Conservation (phyloP, 176 grass and related monocot species). For the Avena sativa region DNA sequence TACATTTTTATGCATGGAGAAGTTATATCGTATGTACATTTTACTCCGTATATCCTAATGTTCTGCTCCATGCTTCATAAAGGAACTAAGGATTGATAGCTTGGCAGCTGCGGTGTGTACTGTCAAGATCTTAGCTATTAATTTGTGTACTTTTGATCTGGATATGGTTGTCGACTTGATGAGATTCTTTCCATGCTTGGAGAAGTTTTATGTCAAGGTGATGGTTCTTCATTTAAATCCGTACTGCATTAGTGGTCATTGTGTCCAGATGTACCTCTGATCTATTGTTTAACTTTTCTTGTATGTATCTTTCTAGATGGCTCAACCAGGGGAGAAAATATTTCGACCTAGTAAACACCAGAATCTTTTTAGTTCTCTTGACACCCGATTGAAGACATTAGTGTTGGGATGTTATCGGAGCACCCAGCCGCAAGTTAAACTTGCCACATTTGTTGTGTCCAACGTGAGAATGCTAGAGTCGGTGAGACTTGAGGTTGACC, state of each 20-base stretch:
- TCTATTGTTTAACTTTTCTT: background rate
- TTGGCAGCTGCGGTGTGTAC: background rate
- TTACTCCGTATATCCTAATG: background rate
- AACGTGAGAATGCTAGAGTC: constrained; percentile 22
- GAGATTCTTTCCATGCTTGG: constrained; percentile 14
- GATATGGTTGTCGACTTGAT: background rate
- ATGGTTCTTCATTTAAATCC: background rate
- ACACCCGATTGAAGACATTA: constrained; percentile 1
- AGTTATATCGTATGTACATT: background rate
- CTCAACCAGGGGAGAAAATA: too few relatives aligned
- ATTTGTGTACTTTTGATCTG: background rate
- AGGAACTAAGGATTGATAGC: background rate
- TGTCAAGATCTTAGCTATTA: too few relatives aligned
- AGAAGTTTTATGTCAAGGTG: constrained; percentile 7
- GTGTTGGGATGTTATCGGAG: background rate
- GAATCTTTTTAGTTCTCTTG: background rate
- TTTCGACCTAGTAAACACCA: too few relatives aligned
- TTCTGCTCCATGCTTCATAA: background rate
- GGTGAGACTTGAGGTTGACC: background rate
- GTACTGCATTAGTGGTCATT: background rate
- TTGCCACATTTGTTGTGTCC: background rate
- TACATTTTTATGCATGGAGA: background rate
- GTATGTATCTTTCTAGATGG: background rate
- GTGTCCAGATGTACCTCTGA: background rate
- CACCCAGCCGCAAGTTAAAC: background rate